Conservation (phyloP, 768 basidiomycete species). For the Lactifluus pinguis region DNA sequence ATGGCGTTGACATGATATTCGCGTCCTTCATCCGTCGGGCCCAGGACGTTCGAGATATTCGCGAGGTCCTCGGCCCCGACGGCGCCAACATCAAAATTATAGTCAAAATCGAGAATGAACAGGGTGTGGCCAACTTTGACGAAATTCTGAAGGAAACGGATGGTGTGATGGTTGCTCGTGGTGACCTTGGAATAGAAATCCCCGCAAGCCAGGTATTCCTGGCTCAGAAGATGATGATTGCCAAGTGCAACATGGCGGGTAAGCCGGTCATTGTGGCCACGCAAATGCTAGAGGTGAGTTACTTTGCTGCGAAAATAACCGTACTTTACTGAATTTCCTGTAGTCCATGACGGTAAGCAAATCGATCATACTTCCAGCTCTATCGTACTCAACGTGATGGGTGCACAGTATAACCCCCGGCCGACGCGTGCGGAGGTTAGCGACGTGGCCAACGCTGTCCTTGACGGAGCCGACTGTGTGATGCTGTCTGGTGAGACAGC, state of each 20-base stretch:
- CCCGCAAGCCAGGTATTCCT: conserved; percentile 99
- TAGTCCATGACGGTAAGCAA: conserved; percentile 84
- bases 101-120: conserved; percentile 99
- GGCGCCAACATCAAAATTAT: conserved; percentile 98
- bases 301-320: not conserved
- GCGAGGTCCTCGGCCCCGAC: conserved; percentile 86
- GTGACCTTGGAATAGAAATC: conserved; percentile 98
- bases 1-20: conserved; percentile 98
- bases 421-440: conserved; percentile 99
- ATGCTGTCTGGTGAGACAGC: conserved; percentile 99
- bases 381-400: not conserved
- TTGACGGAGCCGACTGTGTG: conserved; percentile 98
- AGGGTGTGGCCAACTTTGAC: conserved; percentile 98
- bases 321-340: conserved; percentile 17
- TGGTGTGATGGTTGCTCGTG: conserved; percentile 99
- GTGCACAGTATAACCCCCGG: conserved; percentile 81
- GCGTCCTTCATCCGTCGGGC: conserved; percentile 97
- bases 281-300: conserved; percentile 90
- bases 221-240: conserved; percentile 99
- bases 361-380: not conserved
- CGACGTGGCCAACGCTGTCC: conserved; percentile 98
- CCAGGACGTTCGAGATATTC: conserved; percentile 90
- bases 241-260: conserved; percentile 96
- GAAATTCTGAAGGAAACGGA: conserved; percentile 92
- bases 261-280: conserved; percentile 99